These are phyloP conservation scores for Pseudotsuga menziesii DNA, from an alignment of 75 land plant genomes.

Conservation along the genomic window DNA sequence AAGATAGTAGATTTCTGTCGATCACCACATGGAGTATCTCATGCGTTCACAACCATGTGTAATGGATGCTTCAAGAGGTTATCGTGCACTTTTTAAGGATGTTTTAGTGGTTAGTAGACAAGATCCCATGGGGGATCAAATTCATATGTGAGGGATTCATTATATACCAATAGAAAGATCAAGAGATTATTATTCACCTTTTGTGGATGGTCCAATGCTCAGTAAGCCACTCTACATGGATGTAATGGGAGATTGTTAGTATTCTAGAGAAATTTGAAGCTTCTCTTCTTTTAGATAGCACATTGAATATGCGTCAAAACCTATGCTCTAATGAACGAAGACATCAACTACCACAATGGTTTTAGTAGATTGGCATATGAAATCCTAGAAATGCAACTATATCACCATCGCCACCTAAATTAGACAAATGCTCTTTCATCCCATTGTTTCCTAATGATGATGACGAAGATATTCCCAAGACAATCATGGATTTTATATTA, in stretches of 20 bases:
- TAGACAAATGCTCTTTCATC: background rate
- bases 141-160: too few relatives aligned
- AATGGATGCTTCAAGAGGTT: too few relatives aligned
- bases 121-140: too few relatives aligned
- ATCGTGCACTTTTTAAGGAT: too few relatives aligned
- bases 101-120: too few relatives aligned
- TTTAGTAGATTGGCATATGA: slow-evolving; percentile 32
- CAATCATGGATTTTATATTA: background rate
- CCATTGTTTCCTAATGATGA: background rate
- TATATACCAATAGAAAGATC: too few relatives aligned
- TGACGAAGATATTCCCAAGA: background rate
- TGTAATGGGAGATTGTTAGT: slow-evolving; percentile 71
- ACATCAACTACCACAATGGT: slow-evolving; percentile 49
- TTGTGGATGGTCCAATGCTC: too few relatives aligned
- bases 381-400: slow-evolving; percentile 9
- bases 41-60: too few relatives aligned
- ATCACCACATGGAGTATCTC: too few relatives aligned
- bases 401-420: slow-evolving; percentile 9
- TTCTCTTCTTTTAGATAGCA: slow-evolving; percentile 39
- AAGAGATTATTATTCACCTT: too few relatives aligned
- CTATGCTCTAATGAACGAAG: slow-evolving; percentile 35
- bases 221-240: too few relatives aligned
- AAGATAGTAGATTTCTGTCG: too few relatives aligned
- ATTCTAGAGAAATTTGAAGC: slow-evolving; percentile 59
- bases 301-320: slow-evolving; percentile 25